These are phyloP conservation scores for Coriolopsis trogii DNA, from an alignment of 1,284 basidiomycete species.

Conservation along the genomic window DNA sequence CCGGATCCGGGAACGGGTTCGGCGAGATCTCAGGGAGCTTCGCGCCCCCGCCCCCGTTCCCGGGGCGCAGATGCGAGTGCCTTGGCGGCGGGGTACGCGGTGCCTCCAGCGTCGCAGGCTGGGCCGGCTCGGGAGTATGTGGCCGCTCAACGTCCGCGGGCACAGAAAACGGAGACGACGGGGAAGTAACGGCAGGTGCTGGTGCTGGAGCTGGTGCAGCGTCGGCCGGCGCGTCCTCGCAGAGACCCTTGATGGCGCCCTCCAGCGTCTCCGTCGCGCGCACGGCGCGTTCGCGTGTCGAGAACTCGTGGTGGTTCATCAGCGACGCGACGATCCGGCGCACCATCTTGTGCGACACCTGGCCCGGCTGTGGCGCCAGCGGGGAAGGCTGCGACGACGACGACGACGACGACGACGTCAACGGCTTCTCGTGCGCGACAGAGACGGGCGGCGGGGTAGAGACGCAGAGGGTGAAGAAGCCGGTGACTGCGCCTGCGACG, in stretches of 20 bases:
- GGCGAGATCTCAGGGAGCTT: conserved; percentile 54
- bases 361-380: conserved; percentile 56
- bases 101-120: conserved; percentile 22
- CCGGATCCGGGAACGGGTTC: conserved; percentile 67
- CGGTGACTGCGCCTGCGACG: conserved; percentile 81
- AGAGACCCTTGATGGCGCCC: conserved; percentile 66
- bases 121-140: conserved; percentile 33
- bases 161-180: background rate
- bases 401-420: conserved; percentile 46
- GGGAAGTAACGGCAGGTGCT: conserved; percentile 17
- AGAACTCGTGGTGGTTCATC: conserved; percentile 79
- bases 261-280: conserved; percentile 75
- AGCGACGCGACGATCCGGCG: conserved; percentile 71
- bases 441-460: conserved; percentile 23
- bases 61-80: conserved; percentile 16
- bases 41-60: background rate
- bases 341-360: conserved; percentile 65
- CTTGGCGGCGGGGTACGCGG: conserved; percentile 50
- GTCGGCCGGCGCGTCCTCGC: conserved; percentile 43
- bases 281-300: conserved; percentile 60
- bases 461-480: conserved; percentile 78
- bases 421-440: conserved; percentile 5
- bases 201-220: conserved; percentile 34
- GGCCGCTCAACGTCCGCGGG: conserved; percentile 7
- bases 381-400: conserved; percentile 46